Conservation (phyloP, 305 asterid genomes). For the Fraxinus nigra region DNA sequence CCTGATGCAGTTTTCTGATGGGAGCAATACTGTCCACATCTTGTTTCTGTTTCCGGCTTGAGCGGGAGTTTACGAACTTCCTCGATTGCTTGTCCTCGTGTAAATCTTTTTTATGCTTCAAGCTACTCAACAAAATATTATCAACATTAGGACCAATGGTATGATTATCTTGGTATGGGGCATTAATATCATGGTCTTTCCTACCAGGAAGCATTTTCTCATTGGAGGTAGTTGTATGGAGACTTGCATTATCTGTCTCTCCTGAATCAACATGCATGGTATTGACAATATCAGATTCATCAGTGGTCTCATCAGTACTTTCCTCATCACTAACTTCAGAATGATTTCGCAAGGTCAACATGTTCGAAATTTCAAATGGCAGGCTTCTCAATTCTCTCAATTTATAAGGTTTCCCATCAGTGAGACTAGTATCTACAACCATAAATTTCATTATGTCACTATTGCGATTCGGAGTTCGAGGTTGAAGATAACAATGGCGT, state of each 20-base stretch:
- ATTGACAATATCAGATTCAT: conserved; percentile 34
- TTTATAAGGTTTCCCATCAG: conserved; percentile 30
- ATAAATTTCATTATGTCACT: conserved; percentile 45
- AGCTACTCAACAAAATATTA: conserved; percentile 22
- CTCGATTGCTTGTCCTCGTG: conserved; percentile 29
- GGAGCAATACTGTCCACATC: conserved; percentile 26
- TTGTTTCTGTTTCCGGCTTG: conserved; percentile 33
- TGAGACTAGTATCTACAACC: conserved; percentile 63
- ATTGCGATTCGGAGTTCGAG: conserved; percentile 51
- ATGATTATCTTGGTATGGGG: conserved; percentile 7
- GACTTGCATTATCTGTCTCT: conserved; percentile 18
- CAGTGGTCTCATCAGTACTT: conserved; percentile 35
- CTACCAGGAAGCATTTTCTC: conserved; percentile 24
- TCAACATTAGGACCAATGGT: not conserved
- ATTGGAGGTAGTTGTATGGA: conserved; percentile 18
- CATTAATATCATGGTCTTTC: conserved; percentile 25
- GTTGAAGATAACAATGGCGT: conserved; percentile 59
- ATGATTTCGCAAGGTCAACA: conserved; percentile 11
- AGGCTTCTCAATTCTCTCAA: conserved; percentile 56
- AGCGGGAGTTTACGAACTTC: conserved; percentile 24
- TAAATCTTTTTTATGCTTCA: conserved; percentile 24
- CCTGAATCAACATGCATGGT: conserved; percentile 12
- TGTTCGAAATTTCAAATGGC: conserved; percentile 34
- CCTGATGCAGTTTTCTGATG: conserved; percentile 35
- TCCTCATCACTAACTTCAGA: conserved; percentile 26